A percentile compares a stretch with the other conserved stretches of the same genome.
Evolutionary conservation across 805 yeast genomes (phyloP).

Genomic region (Torulaspora quercuum): DNA sequence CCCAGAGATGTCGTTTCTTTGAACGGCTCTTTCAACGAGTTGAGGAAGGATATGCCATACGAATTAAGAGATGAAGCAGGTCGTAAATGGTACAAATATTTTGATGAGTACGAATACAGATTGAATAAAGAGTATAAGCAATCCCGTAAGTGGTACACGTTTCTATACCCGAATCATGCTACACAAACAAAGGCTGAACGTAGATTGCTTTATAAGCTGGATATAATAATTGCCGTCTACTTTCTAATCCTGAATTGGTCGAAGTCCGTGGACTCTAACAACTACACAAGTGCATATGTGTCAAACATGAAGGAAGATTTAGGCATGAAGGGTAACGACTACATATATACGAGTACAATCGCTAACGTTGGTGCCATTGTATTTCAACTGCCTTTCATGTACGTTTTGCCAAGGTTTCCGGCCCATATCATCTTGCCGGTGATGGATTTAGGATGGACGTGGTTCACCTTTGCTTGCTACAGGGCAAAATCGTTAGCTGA

Average conservation of each 20-base stretch:
- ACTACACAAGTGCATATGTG: conserved; percentile 63
- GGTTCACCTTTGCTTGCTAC: conserved; percentile 57
- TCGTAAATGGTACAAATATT: conserved; percentile 45
- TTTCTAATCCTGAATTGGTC: conserved; percentile 64
- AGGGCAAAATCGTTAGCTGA: conserved; percentile 48
- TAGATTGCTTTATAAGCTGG: conserved; percentile 50
- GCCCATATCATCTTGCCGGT: conserved; percentile 47
- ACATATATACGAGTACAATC: conserved; percentile 56
- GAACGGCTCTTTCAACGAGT: conserved; percentile 10
- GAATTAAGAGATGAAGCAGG: conserved; percentile 41
- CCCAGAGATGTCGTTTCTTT: background rate
- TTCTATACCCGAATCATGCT: conserved; percentile 36
- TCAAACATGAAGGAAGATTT: conserved; percentile 60
- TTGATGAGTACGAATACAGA: conserved; percentile 52
- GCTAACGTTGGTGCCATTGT: conserved; percentile 61
- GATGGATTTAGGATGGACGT: conserved; percentile 66
- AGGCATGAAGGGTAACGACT: conserved; percentile 59
- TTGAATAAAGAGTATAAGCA: conserved; percentile 34
- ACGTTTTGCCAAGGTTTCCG: conserved; percentile 53
- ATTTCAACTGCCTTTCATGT: conserved; percentile 64
- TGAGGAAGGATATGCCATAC: conserved; percentile 35
- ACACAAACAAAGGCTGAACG: conserved; percentile 44
- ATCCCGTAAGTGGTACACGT: conserved; percentile 36
- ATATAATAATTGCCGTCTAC: conserved; percentile 52
- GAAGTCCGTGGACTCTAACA: conserved; percentile 59